phyloP scores from a whole-genome alignment of 305 asterid species.

The Lippia alba region DNA sequence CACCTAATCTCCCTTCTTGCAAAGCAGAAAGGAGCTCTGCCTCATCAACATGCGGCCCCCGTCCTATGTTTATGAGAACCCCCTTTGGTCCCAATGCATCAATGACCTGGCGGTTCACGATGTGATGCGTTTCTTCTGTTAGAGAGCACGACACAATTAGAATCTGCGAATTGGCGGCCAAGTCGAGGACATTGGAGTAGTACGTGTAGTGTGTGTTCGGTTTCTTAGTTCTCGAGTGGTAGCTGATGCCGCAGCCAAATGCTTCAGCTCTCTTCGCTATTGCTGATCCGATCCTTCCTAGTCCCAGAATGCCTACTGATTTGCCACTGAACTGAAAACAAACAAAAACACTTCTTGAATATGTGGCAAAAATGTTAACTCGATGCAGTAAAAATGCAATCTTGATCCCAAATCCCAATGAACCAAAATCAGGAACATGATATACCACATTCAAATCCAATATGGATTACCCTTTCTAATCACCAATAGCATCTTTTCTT shows the following conservation, averaged over 20 bases:
- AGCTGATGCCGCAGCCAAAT: conserved; percentile 70
- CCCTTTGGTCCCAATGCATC: conserved; percentile 83
- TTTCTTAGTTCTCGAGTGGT: conserved; percentile 75
- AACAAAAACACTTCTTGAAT: background rate
- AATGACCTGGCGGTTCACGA: conserved; percentile 63
- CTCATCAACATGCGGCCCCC: conserved; percentile 84
- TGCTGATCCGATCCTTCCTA: conserved; percentile 91
- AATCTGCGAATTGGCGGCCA: conserved; percentile 64
- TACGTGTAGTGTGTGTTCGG: conserved; percentile 51
- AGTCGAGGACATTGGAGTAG: conserved; percentile 54
- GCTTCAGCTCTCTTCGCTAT: conserved; percentile 82
- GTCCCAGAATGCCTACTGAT: conserved; percentile 74
- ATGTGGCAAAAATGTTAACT: no score
- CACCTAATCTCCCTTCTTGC: conserved; percentile 69
- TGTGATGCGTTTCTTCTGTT: conserved; percentile 64
- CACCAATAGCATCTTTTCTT: background rate
- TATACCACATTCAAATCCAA: background rate
- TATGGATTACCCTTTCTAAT: background rate
- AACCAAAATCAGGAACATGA: background rate
- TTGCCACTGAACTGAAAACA: conserved; percentile 79
- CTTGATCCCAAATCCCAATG: background rate
- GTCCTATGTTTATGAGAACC: conserved; percentile 70
- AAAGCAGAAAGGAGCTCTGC: conserved; percentile 73
- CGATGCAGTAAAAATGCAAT: background rate
- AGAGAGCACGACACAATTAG: conserved; percentile 67